Percentiles rank a stretch among this genome's conserved stretches.
These are phyloP conservation scores for Antrodiella citrinella DNA, from an alignment of 768 basidiomycete species.

Conservation along the genomic window DNA sequence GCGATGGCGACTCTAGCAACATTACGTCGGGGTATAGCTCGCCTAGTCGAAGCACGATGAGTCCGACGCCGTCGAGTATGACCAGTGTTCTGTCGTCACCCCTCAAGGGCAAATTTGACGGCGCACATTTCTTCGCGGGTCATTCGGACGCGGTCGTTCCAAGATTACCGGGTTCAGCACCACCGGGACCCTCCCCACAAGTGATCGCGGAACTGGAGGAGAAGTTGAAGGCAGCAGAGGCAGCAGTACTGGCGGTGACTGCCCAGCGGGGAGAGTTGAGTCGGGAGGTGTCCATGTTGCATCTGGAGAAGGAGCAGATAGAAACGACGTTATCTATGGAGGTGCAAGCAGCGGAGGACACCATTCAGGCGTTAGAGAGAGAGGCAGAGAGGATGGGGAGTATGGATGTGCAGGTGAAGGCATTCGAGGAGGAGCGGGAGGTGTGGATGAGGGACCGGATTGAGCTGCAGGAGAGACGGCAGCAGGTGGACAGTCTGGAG, in stretches of 20 bases:
- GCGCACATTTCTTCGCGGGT: constrained; percentile 80
- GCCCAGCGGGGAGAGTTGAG: constrained; percentile 55
- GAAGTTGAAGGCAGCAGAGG: constrained; percentile 53
- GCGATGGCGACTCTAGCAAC: constrained; percentile 29
- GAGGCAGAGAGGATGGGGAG: constrained; percentile 47
- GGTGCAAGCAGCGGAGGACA: constrained; percentile 59
- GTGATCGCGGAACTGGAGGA: constrained; percentile 52
- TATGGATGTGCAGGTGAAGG: constrained; percentile 25
- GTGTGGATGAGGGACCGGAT: constrained; percentile 43
- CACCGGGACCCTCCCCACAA: constrained; percentile 33
- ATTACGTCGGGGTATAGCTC: constrained; percentile 41
- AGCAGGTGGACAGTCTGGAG: constrained; percentile 29
- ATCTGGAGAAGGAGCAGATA: constrained; percentile 61
- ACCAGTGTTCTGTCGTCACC: constrained; percentile 35
- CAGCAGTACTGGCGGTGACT: constrained; percentile 47
- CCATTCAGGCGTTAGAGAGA: constrained; percentile 45
- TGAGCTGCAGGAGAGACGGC: constrained; percentile 29
- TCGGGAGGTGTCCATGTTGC: constrained; percentile 53
- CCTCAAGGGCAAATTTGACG: constrained; percentile 60
- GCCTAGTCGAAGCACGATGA: constrained; percentile 43
- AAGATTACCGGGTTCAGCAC: constrained; percentile 25
- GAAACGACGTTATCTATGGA: constrained; percentile 61
- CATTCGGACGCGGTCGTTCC: constrained; percentile 65
- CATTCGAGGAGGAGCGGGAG: constrained; percentile 39
- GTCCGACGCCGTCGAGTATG: constrained; percentile 37